phyloP scores from a whole-genome alignment of 2,329 filamentous ascomycete genomes.

The Cladosporium velox region DNA sequence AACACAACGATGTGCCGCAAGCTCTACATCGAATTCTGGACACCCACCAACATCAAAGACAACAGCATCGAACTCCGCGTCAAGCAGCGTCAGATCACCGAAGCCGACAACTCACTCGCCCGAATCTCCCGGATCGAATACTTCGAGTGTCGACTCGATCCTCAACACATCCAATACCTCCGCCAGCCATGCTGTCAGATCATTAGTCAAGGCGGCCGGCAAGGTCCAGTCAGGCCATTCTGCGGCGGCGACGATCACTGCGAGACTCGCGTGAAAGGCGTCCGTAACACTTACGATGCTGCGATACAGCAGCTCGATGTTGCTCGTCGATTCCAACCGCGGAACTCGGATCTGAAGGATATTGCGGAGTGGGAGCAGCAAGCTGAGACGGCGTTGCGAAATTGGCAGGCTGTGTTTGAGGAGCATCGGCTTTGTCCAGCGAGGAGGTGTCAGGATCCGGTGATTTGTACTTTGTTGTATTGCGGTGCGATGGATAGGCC shows the following conservation, averaged over 20 bases:
- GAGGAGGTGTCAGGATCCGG: not conserved
- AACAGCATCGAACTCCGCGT: not conserved
- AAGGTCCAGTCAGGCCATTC: not conserved
- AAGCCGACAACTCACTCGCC: slow-evolving; percentile 1
- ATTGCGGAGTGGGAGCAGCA: not conserved
- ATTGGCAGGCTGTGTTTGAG: slow-evolving; percentile 1
- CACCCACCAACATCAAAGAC: slow-evolving; percentile 2
- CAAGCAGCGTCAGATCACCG: not conserved
- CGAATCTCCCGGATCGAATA: not conserved
- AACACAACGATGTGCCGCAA: not conserved
- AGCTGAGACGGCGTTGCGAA: not conserved
- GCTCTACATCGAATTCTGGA: slow-evolving; percentile 7
- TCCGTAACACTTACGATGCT: not conserved
- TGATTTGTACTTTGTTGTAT: not conserved
- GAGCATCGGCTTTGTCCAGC: not conserved
- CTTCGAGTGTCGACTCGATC: not conserved
- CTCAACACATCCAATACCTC: not conserved
- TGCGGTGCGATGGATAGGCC: slow-evolving; percentile 1
- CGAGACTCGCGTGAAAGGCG: not conserved
- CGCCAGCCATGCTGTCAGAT: not conserved
- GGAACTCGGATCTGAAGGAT: not conserved
- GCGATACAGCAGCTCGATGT: not conserved
- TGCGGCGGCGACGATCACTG: slow-evolving; percentile 1
- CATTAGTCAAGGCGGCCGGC: not conserved
- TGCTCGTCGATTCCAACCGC: not conserved